Conservation (phyloP, 345 rosid species). For the Anacardium occidentale region DNA sequence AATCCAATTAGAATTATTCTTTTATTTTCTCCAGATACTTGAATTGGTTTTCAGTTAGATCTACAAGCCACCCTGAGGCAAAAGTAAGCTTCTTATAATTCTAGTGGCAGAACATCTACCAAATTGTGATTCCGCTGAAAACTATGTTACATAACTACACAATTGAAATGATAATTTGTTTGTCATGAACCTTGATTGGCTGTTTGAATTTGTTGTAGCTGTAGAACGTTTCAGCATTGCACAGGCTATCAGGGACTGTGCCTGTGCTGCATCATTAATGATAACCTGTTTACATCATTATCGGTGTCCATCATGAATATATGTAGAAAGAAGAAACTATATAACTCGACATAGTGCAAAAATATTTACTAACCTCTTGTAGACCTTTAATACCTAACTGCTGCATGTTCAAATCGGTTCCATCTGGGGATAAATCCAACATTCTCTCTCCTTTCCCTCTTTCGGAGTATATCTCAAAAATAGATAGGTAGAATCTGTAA, state of each 20-base stretch:
- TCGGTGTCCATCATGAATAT: conserved; percentile 7
- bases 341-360: background rate
- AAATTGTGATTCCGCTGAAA: background rate
- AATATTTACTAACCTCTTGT: conserved; percentile 51
- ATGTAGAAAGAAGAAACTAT: background rate
- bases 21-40: background rate
- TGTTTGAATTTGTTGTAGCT: conserved; percentile 73
- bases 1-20: background rate
- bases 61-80: background rate
- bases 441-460: conserved; percentile 74
- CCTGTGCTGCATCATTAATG: conserved; percentile 51
- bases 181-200: conserved; percentile 70
- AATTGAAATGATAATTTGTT: background rate
- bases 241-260: conserved; percentile 60
- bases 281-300: conserved; percentile 44
- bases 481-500: conserved; percentile 44
- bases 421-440: conserved; percentile 58
- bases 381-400: conserved; percentile 71
- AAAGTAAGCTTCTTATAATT: background rate
- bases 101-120: background rate
- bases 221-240: conserved; percentile 85
- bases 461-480: conserved; percentile 82
- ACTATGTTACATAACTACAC: background rate
- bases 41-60: background rate
- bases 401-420: conserved; percentile 60